Base-by-base conservation (phyloP, 495 filamentous ascomycete species). In the Penicillium odoratum region DNA sequence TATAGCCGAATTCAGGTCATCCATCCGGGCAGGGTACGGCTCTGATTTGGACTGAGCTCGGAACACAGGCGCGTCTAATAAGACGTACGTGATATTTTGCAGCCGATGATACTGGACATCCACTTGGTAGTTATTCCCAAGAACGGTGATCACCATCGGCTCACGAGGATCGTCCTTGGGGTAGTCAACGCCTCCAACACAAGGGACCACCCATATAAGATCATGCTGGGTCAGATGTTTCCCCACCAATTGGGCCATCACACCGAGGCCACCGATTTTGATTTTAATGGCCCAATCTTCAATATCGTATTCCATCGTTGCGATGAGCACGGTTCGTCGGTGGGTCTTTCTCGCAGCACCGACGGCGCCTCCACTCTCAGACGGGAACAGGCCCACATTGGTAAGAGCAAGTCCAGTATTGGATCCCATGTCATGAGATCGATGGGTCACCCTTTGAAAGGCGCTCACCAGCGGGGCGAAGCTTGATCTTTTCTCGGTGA, bases 271-370 rank as follows among this genome's bases (percentile, higher is more conserved):
- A 59, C 87, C 87, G 56, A 89, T 89, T 71, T 90, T 90, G 67
- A 89, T 83, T 69, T 88, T 90, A 69, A 90, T 87, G 4, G 67
- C 75, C 79, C 86, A 88, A 59, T 88, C 87, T 52, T 88, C 85
- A 58, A 89, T 89, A 58, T 88, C 83, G 66, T 89, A 89, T 67
- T 88, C 86, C 82, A 90, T 87, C 42, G 85, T 88, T 8, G 85
- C 85, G 46, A 88, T 87, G 10, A 89, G 73, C 5, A 87, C 82
- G 49, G 79, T 84, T 9, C 82, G 75, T 18, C 81, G 63, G 45
- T 15, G 38, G 38, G 15, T 40, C 0, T 28, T 5, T 28, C 29
- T 7, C 44, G 25, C 15, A 8, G 44, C 44, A 28, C 7, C 44
- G 26, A 47, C 0, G 6, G 28, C 18, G 44, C 44, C 44, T 47